These are phyloP conservation scores for Termitomyces sp. DNA, from an alignment of 768 basidiomycete genomes.

Conservation along the genomic window DNA sequence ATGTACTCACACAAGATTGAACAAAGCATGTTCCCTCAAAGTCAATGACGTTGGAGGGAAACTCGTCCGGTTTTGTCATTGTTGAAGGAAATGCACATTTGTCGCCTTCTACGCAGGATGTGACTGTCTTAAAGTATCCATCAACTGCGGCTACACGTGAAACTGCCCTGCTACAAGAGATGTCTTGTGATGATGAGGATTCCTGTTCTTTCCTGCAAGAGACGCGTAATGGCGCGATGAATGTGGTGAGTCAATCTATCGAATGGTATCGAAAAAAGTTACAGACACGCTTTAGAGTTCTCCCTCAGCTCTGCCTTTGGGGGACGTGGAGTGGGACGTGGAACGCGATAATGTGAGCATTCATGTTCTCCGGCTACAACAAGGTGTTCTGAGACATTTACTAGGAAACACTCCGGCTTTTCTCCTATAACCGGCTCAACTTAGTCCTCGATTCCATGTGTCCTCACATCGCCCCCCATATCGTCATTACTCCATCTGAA, in stretches of 20 bases:
- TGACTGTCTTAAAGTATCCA: background rate
- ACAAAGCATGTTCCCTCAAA: conserved; percentile 10
- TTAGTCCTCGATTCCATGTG: conserved; percentile 38
- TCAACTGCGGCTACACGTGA: conserved; percentile 2
- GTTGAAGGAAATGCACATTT: background rate
- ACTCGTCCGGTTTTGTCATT: background rate
- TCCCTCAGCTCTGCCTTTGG: background rate
- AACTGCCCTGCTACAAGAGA: conserved; percentile 10
- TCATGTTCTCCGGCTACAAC: background rate
- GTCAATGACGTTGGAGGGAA: conserved; percentile 3
- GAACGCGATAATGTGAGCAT: conserved; percentile 12
- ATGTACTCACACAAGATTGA: background rate
- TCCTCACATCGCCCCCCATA: conserved; percentile 39
- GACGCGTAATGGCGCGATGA: conserved; percentile 5
- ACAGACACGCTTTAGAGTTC: conserved; percentile 1
- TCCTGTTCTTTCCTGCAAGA: background rate
- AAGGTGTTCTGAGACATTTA: background rate
- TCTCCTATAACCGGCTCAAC: conserved; percentile 23
- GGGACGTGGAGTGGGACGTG: conserved; percentile 8
- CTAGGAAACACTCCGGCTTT: conserved; percentile 22
- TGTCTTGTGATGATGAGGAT: conserved; percentile 4
- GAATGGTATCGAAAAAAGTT: too few species aligned
- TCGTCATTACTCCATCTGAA: conserved; percentile 45
- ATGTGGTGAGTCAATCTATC: conserved; percentile 3
- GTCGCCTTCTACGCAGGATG: background rate